These are phyloP conservation scores for Casuarina cunninghamiana DNA, from an alignment of 306 rosid genomes.

Conservation along the genomic window DNA sequence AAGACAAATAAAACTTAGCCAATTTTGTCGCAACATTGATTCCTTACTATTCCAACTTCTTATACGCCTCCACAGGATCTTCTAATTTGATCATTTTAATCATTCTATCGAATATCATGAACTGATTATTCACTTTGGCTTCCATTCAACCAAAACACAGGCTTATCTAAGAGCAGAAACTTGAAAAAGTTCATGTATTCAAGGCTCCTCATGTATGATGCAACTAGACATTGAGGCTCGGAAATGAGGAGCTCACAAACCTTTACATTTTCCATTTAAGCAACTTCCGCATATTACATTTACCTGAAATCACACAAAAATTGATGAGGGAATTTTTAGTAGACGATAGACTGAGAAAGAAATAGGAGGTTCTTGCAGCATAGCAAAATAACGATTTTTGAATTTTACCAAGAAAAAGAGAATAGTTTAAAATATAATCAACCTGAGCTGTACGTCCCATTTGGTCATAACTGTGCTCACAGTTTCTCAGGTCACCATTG, in stretches of 20 bases:
- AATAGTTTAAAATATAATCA: slow-evolving; percentile 28
- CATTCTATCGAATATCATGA: slow-evolving; percentile 15
- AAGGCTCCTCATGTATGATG: not conserved
- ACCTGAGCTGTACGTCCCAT: slow-evolving; percentile 96
- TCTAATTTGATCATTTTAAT: not conserved
- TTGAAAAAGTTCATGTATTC: not conserved
- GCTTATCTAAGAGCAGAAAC: not conserved
- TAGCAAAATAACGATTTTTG: not conserved
- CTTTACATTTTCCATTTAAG: slow-evolving; percentile 72
- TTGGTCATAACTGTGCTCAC: slow-evolving; percentile 81
- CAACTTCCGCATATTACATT: slow-evolving; percentile 82
- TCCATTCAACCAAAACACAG: slow-evolving; percentile 12
- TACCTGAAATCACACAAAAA: slow-evolving; percentile 60
- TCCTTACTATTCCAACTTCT: not conserved
- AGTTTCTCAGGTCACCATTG: slow-evolving; percentile 74
- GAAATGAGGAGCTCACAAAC: slow-evolving; percentile 43
- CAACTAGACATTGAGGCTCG: not conserved
- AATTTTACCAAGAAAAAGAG: not conserved
- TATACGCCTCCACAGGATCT: not conserved
- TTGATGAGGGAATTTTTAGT: slow-evolving; percentile 25
- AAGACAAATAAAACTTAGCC: not conserved
- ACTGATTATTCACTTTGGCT: slow-evolving; percentile 19
- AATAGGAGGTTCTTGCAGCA: slow-evolving; percentile 11
- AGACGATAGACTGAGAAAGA: slow-evolving; percentile 18
- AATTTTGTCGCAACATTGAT: not conserved